Base-by-base conservation (phyloP, 2,329 filamentous ascomycete genomes). In the Cercospora zeae-maydis region DNA sequence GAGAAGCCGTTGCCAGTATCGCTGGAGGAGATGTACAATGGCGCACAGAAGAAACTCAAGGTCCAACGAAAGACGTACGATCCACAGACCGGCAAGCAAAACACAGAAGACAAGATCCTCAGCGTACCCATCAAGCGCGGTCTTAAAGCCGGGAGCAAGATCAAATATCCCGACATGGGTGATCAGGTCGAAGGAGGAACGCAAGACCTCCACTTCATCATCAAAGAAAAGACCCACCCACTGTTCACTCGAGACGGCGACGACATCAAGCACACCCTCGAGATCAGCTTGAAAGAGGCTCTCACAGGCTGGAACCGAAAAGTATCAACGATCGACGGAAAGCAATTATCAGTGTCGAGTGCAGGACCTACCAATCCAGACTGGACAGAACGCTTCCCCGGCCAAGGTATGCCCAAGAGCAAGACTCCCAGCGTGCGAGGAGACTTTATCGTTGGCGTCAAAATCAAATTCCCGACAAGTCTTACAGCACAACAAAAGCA, bases 11-110 rank as follows among this genome's bases (percentile, higher is more conserved):
- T 99, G 66, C 86, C 88, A 2, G 81, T 99, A 21, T 86, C 89
- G 2, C 80, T 99, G 34, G 95, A 99, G 77, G 95, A 99, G 73
- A 79, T 98, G 65, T 98, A 86, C 80, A 88, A 84, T 27, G 95
- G 95, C 42, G 86, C 87, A 36, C 92, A 89, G 54, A 99, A 99
- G 85, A 97, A 96, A 83, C 92, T 99, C 84, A 96, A 95, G 81
- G 96, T 98, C 68, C 97, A 96, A 73, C 86, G 93, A 73, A 98
- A 98, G 86, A 92, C 89, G 16, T 98, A 91, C 75, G 95, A 99
- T 76, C 82, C 81, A 39, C 79, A 88, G 19, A 88, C 84, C 0
- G 92, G 92, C 62, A 96, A 96, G 81, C 87, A 92, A 70, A 91
- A 86, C 47, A 89, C 88, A 2, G 90, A 93, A 64, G 95, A 99